A percentile compares a stretch with the other conserved stretches of the same genome.
Evolutionary conservation across 108 stramenopile genomes (phyloP).

Genomic region (Cyclotella distinguenda): DNA sequence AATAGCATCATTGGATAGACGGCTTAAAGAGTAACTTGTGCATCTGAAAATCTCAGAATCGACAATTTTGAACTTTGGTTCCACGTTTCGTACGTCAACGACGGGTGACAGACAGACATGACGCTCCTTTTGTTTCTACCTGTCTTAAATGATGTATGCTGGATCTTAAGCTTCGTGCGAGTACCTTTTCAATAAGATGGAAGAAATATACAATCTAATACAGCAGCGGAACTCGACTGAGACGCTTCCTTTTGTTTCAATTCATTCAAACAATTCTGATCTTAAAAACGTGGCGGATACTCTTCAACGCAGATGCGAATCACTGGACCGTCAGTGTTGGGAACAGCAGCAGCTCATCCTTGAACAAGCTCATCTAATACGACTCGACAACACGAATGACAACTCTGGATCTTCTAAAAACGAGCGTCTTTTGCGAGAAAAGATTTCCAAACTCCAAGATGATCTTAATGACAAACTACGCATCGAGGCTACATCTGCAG

Average conservation of each 20-base stretch:
- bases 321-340: constrained; percentile 62
- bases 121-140: too few species aligned
- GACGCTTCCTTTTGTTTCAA: constrained; percentile 69
- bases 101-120: too few species aligned
- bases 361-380: constrained; percentile 30
- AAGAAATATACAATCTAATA: constrained; percentile 50
- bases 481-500: constrained; percentile 44
- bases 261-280: constrained; percentile 65
- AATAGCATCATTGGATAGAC: too few species aligned
- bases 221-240: constrained; percentile 67
- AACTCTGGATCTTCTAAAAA: constrained; percentile 13
- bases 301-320: constrained; percentile 63
- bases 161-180: not conserved
- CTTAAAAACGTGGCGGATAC: constrained; percentile 65
- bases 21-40: too few species aligned
- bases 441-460: constrained; percentile 73
- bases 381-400: constrained; percentile 11
- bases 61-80: too few species aligned
- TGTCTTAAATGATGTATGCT: too few species aligned
- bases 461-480: constrained; percentile 58
- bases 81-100: too few species aligned
- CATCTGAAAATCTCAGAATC: too few species aligned
- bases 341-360: constrained; percentile 38
- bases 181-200: constrained; percentile 16
- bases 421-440: constrained; percentile 59